Conservation (phyloP, 2,329 filamentous ascomycete species). For the Huntiella moniliformis region DNA sequence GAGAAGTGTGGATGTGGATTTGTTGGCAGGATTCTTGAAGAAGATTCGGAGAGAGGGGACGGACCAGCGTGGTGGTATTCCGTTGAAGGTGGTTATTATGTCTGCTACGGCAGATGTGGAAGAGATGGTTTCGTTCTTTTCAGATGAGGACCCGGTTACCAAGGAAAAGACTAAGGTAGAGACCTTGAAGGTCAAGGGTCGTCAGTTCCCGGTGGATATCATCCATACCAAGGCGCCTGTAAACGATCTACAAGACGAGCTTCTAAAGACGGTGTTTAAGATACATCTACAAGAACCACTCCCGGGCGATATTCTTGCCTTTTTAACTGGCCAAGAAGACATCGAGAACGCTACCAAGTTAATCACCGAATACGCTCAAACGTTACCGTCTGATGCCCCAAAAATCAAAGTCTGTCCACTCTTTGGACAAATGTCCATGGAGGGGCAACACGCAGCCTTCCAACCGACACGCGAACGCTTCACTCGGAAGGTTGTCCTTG, state of each 20-base stretch:
- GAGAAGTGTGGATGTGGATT: slow-evolving; percentile 80
- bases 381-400: slow-evolving; percentile 56
- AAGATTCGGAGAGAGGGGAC: slow-evolving; percentile 48
- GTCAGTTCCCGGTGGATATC: slow-evolving; percentile 69
- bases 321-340: slow-evolving; percentile 81
- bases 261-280: slow-evolving; percentile 66
- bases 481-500: slow-evolving; percentile 75
- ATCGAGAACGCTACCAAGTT: slow-evolving; percentile 68
- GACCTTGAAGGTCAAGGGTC: slow-evolving; percentile 51
- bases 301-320: slow-evolving; percentile 87
- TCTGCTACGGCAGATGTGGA: slow-evolving; percentile 88
- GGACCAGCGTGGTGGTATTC: slow-evolving; percentile 47
- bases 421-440: slow-evolving; percentile 76
- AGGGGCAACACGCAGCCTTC: slow-evolving; percentile 75
- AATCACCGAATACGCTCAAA: slow-evolving; percentile 59
- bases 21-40: slow-evolving; percentile 74
- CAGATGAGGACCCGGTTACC: slow-evolving; percentile 11
- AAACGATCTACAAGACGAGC: slow-evolving; percentile 62
- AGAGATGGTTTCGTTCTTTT: slow-evolving; percentile 51
- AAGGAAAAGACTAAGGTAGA: slow-evolving; percentile 1
- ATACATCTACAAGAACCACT: slow-evolving; percentile 75
- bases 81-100: slow-evolving; percentile 86
- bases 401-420: slow-evolving; percentile 57
- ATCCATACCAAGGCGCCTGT: slow-evolving; percentile 57
- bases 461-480: slow-evolving; percentile 48